Base-by-base conservation (phyloP, 2,329 filamentous ascomycete species). In the Diaporthe destruens region DNA sequence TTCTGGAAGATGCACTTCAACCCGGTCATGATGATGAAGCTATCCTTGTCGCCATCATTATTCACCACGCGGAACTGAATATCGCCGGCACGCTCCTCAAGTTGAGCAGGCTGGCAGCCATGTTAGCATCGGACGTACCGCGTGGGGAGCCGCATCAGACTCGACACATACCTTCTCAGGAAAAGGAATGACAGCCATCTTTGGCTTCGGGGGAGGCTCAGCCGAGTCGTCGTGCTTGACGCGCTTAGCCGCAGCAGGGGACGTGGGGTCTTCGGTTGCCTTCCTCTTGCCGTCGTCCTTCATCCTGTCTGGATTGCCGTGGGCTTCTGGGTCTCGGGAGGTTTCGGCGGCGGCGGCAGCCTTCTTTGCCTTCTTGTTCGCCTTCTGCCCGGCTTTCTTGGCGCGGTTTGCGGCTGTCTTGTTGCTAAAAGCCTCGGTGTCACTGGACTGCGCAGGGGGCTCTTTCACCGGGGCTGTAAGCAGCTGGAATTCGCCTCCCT, bases 1-100 rank as follows among this genome's bases (percentile, higher is more conserved):
- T 98, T 98, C 81, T 99, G 96, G 79, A 99, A 98, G 76, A 99
- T 97, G 80, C 95, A 98, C 81, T 98, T 99, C 71, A 99, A 87
- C 18, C 96, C 96, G 0, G 96, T 98, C 73, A 99, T 87, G 77
- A 99, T 97, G 79, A 98, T 97, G 76, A 95, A 91, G 80, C 94
- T 97, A 79, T 98, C 94, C 76, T 93, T 90, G 49, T 91, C 88
- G 78, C 93, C 93, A 80, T 99, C 96, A 80, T 99, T 99, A 87
- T 98, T 98, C 78, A 99, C 96, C 8, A 98, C 96, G 61, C 95
- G 92, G 82, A 98, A 98, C 81, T 98, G 95, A 77, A 99, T 98
- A 76, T 97, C 94, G 79, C 95, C 95, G 79, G 92, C 93, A 78
- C 95, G 93, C 83, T 99, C 96, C 84, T 99, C 96, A 76, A 97